These are phyloP conservation scores for Tylopilus sp. DNA, from an alignment of 768 basidiomycete genomes.

Conservation along the genomic window DNA sequence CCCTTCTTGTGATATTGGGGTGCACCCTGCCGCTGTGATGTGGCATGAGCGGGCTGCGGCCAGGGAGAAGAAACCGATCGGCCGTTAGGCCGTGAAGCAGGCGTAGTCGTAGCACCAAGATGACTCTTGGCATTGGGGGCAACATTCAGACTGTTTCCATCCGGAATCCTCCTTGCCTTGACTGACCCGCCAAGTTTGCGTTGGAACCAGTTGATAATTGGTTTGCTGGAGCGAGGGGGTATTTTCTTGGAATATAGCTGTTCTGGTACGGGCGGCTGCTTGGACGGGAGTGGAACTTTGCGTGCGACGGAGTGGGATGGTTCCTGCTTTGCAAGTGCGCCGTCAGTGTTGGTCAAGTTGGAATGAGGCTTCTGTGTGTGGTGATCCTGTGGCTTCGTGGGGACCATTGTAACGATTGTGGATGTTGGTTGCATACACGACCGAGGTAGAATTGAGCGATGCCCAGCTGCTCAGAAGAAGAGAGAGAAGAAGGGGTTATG, in stretches of 20 bases:
- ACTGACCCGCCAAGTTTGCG: conserved; percentile 75
- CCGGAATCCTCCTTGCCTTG: conserved; percentile 49
- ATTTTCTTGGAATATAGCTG: conserved; percentile 55
- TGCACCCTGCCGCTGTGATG: conserved; percentile 27
- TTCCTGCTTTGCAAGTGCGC: conserved; percentile 16
- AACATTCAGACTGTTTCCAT: conserved; percentile 22
- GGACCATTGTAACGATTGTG: conserved; percentile 9
- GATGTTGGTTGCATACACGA: conserved; percentile 16
- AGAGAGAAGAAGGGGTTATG: background rate
- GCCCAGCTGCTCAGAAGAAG: conserved; percentile 1
- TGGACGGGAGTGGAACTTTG: conserved; percentile 17
- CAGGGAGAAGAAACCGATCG: conserved; percentile 30
- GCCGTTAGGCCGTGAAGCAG: conserved; percentile 22
- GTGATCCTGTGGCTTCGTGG: conserved; percentile 12
- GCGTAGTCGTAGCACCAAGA: conserved; percentile 5
- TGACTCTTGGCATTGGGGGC: conserved; percentile 14
- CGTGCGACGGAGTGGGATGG: conserved; percentile 13
- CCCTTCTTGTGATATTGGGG: conserved; percentile 17
- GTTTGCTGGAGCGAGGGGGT: conserved; percentile 71
- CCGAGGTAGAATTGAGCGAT: background rate
- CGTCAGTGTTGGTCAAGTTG: conserved; percentile 8
- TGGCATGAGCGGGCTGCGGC: conserved; percentile 17
- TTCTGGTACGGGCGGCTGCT: conserved; percentile 25
- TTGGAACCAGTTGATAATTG: conserved; percentile 88
- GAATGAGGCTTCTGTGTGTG: conserved; percentile 13